Conservation (phyloP, 371 early-diverging fungal genomes). For the Circinella minor region DNA sequence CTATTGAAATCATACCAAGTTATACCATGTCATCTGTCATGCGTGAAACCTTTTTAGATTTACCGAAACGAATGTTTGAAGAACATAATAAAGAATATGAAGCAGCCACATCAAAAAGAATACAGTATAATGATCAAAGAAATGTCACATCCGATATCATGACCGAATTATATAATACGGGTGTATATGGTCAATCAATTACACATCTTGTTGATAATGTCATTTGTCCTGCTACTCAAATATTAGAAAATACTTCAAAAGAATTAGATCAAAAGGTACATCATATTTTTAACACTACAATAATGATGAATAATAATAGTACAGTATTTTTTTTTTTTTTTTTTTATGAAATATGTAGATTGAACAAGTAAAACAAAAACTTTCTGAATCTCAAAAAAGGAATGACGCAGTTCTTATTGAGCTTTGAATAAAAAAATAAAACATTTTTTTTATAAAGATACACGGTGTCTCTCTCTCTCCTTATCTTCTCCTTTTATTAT, state of each 20-base stretch:
- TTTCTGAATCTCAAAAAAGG: neutral
- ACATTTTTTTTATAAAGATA: neutral
- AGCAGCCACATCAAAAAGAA: conserved; percentile 13
- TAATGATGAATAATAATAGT: neutral
- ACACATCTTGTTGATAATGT: conserved; percentile 60
- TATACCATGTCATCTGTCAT: conserved; percentile 31
- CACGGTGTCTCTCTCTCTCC: neutral
- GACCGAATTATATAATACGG: conserved; percentile 58
- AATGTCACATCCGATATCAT: conserved; percentile 33
- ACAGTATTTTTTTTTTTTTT: neutral
- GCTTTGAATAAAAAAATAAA: neutral
- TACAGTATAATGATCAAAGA: conserved; percentile 17
- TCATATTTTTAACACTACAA: no score
- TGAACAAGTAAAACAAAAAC: conserved; percentile 11
- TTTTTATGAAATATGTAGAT: conserved; percentile 8
- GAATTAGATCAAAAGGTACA: conserved; percentile 32
- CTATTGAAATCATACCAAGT: conserved; percentile 48
- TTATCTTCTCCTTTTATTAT: neutral
- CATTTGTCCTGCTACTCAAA: conserved; percentile 57
- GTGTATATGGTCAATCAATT: conserved; percentile 61
- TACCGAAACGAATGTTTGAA: conserved; percentile 53
- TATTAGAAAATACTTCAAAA: conserved; percentile 29
- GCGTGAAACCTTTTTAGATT: conserved; percentile 41
- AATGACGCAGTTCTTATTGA: conserved; percentile 13
- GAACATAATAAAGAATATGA: conserved; percentile 52